Evolutionary conservation across 441 rosid species (phyloP).

Genomic region (Adansonia madagascariensis): DNA sequence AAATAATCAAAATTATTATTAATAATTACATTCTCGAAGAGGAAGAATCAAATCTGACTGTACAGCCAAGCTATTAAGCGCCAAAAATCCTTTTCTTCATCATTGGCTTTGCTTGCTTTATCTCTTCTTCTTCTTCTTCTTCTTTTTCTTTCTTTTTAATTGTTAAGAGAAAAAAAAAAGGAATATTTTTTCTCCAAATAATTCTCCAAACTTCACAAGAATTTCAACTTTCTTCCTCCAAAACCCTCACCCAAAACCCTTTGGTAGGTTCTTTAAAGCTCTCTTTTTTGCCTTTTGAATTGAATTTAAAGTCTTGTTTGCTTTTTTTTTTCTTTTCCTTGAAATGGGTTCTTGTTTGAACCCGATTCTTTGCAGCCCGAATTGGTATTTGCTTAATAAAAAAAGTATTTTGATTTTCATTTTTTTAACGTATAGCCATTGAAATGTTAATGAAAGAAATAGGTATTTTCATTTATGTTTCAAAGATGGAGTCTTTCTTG

Average conservation of each 20-base stretch:
- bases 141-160: too few species aligned
- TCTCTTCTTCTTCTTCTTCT: neutral
- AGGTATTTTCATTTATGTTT: neutral
- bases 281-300: neutral
- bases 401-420: neutral
- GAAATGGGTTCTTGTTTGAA: neutral
- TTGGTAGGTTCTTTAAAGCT: neutral
- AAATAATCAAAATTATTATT: neutral
- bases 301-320: neutral
- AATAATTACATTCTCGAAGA: neutral
- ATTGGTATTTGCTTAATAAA: neutral
- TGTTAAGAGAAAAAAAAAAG: too few species aligned
- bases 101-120: neutral
- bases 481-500: neutral
- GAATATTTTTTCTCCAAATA: neutral
- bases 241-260: neutral
- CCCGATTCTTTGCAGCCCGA: neutral
- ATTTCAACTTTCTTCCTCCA: neutral
- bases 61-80: neutral
- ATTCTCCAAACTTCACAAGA: neutral
- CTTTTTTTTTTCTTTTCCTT: neutral
- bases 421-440: neutral
- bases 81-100: constrained; percentile 8
- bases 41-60: neutral
- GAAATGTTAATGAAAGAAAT: neutral